Evolutionary conservation across 352 stramenopile genomes (phyloP).

Genomic region (Phytophthora meadii): DNA sequence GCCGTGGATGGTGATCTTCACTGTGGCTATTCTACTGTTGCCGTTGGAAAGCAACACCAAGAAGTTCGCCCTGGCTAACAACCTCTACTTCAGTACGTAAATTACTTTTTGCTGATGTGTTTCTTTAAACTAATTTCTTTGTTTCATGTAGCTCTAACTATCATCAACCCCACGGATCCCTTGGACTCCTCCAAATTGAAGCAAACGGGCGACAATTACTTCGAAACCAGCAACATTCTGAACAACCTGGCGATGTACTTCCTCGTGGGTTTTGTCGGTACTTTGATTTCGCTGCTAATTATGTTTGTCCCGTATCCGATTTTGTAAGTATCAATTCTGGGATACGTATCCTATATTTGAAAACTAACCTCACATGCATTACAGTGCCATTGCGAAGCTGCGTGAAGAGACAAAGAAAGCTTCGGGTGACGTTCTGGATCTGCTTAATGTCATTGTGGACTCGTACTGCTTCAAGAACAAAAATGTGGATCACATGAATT

Average conservation of each 20-base stretch:
- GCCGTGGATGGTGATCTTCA: conserved; percentile 83
- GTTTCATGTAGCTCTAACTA: conserved; percentile 56
- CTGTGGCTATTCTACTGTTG: conserved; percentile 60
- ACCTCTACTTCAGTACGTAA: conserved; percentile 80
- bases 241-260: conserved; percentile 80
- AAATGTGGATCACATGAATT: conserved; percentile 86
- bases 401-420: conserved; percentile 56
- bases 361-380: neutral
- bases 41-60: conserved; percentile 87
- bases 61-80: conserved; percentile 86
- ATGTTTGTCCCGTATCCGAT: conserved; percentile 84
- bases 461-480: conserved; percentile 91
- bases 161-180: conserved; percentile 74
- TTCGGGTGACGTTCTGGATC: conserved; percentile 65
- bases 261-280: conserved; percentile 75
- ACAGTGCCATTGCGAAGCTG: conserved; percentile 63
- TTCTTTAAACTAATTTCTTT: neutral
- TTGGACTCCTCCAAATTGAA: conserved; percentile 60
- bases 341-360: no score
- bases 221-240: conserved; percentile 70
- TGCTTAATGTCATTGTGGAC: conserved; percentile 85
- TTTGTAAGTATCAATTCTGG: conserved; percentile 54
- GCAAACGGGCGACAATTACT: conserved; percentile 48
- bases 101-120: neutral
- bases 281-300: conserved; percentile 71